These are phyloP conservation scores for Calonectria crousiana DNA, from an alignment of 2,329 filamentous ascomycete genomes.

Conservation along the genomic window DNA sequence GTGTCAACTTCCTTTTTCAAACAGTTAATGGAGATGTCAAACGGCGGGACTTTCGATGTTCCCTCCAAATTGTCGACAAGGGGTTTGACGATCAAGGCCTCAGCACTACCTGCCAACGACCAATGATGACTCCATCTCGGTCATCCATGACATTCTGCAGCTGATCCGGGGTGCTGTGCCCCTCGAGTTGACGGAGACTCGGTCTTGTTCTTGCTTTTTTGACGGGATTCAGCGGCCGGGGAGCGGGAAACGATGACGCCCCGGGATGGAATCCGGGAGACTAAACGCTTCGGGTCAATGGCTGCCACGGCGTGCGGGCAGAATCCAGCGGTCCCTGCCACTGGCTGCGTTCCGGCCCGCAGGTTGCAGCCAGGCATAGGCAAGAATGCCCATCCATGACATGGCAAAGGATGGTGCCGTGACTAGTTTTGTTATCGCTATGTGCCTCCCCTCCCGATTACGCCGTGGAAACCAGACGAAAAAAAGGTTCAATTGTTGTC, in stretches of 20 bases:
- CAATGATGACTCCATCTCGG: not conserved
- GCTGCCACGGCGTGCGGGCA: not conserved
- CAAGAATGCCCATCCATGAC: not conserved
- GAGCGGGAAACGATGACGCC: not conserved
- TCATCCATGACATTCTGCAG: not conserved
- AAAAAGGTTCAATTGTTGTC: not conserved
- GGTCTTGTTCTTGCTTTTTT: not conserved
- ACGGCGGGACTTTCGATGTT: not conserved
- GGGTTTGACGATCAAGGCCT: not conserved
- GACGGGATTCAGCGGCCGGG: not conserved
- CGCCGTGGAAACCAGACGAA: not conserved
- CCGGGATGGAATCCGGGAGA: slow-evolving; percentile 4
- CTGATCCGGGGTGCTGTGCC: not conserved
- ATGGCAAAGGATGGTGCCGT: not conserved
- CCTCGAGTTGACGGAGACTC: not conserved
- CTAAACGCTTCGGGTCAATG: slow-evolving; percentile 3
- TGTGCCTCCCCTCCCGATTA: not conserved
- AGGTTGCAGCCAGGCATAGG: not conserved
- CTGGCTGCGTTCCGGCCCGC: not conserved
- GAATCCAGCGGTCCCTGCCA: not conserved
- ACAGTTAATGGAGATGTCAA: not conserved
- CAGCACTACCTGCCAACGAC: not conserved
- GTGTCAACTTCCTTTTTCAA: not conserved
- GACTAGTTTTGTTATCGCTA: not conserved
- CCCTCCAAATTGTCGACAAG: not conserved